Conservation (phyloP, 2,329 filamentous ascomycete species). For the Keithomyces neogunnii region DNA sequence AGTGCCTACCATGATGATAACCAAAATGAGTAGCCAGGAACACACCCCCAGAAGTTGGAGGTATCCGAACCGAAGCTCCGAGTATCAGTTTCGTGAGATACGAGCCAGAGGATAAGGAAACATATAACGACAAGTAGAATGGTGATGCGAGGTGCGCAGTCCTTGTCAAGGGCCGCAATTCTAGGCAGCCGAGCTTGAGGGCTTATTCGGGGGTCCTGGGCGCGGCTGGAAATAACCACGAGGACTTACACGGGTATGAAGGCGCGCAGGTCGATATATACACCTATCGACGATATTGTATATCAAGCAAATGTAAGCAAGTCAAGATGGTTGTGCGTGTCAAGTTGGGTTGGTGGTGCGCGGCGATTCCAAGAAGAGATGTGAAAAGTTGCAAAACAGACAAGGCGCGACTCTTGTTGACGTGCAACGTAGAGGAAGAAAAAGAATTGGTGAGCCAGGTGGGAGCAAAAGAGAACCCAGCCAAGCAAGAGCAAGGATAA, state of each 20-base stretch:
- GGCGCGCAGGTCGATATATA: constrained; percentile 9
- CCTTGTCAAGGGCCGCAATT: not conserved
- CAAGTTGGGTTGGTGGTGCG: constrained; percentile 8
- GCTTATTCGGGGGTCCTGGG: constrained; percentile 1
- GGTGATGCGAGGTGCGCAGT: not conserved
- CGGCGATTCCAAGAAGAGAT: not conserved
- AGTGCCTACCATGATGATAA: constrained; percentile 8
- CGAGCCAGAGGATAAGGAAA: not conserved
- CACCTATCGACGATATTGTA: not conserved
- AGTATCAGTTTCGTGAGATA: not conserved
- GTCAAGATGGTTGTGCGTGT: constrained; percentile 8
- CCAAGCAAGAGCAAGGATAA: constrained; percentile 8
- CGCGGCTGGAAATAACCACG: constrained; percentile 5
- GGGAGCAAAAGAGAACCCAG: constrained; percentile 11
- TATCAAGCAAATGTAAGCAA: constrained; percentile 2
- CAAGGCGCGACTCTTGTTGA: constrained; percentile 12
- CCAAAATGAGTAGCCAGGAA: constrained; percentile 1
- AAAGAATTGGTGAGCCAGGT: constrained; percentile 16
- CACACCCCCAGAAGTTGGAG: not conserved
- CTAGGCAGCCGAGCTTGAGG: constrained; percentile 1
- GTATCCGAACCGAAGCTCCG: not conserved
- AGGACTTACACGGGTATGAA: constrained; percentile 24
- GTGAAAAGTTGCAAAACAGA: constrained; percentile 6
- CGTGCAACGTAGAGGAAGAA: constrained; percentile 17
- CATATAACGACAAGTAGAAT: not conserved